These are phyloP conservation scores for Flammula alnicola DNA, from an alignment of 1,284 basidiomycete genomes.

Conservation along the genomic window DNA sequence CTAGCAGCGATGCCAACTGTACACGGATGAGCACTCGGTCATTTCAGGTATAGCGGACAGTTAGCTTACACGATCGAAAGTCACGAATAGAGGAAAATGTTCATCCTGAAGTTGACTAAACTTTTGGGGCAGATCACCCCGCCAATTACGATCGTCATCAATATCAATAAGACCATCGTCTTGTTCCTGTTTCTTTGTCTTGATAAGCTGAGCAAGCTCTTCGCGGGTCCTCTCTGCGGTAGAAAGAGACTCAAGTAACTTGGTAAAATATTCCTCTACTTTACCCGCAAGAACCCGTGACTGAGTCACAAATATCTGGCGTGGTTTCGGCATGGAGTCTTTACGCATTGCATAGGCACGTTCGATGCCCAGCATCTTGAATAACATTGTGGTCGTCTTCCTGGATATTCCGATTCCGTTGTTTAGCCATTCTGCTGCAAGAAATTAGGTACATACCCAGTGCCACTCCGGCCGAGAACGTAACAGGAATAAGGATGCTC, in stretches of 20 bases:
- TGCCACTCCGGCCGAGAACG: constrained; percentile 75
- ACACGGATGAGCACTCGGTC: constrained; percentile 34
- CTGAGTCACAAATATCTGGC: constrained; percentile 78
- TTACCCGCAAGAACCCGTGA: constrained; percentile 68
- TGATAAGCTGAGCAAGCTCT: constrained; percentile 48
- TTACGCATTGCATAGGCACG: constrained; percentile 47
- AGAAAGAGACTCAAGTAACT: constrained; percentile 52
- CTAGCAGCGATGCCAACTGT: constrained; percentile 36
- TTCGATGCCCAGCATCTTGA: constrained; percentile 76
- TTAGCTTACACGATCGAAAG: constrained; percentile 61
- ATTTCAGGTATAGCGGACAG: constrained; percentile 12
- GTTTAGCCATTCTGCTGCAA: constrained; percentile 7
- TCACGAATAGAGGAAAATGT: constrained; percentile 76
- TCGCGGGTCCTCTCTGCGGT: constrained; percentile 42
- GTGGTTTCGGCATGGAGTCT: constrained; percentile 45
- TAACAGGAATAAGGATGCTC: constrained; percentile 67
- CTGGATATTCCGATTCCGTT: constrained; percentile 40
- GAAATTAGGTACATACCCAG: constrained; percentile 51
- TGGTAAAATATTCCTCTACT: constrained; percentile 69
- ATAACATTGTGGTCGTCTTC: constrained; percentile 78
- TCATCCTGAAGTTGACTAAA: constrained; percentile 62
- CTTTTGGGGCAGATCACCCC: constrained; percentile 52
- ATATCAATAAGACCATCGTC: constrained; percentile 47
- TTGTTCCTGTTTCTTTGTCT: constrained; percentile 28
- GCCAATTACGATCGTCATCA: constrained; percentile 55